Conservation (phyloP, 1,284 basidiomycete species). For the Papiliotrema fonsecae region DNA sequence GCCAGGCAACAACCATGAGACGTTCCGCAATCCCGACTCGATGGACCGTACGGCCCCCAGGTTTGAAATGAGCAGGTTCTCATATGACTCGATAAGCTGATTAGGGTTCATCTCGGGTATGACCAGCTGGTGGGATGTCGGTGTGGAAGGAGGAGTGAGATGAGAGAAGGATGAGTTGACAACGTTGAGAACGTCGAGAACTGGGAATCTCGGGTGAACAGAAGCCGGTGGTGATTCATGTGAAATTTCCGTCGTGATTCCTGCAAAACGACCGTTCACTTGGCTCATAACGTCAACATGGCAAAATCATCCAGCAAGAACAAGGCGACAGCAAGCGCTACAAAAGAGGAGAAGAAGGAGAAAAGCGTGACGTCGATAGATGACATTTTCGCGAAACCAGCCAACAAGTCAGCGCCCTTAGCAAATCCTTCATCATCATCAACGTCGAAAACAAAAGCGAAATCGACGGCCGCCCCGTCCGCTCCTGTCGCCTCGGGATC, state of each 20-base stretch:
- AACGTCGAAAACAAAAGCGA: constrained; percentile 7
- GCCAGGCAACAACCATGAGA: constrained; percentile 92
- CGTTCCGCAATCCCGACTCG: constrained; percentile 78
- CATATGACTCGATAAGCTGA: constrained; percentile 55
- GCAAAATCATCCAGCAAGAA: neutral
- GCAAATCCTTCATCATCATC: constrained; percentile 4
- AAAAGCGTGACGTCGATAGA: constrained; percentile 24
- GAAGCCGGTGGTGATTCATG: too few relatives aligned
- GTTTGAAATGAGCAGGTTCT: constrained; percentile 74
- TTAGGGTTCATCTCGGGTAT: neutral
- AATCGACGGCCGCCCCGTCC: neutral
- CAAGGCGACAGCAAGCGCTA: neutral
- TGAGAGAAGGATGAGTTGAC: too few relatives aligned
- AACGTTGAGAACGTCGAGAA: too few relatives aligned
- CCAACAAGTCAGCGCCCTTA: constrained; percentile 13
- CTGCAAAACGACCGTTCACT: too few relatives aligned
- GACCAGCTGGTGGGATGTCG: neutral
- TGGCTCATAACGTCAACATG: too few relatives aligned
- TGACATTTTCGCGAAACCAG: constrained; percentile 37
- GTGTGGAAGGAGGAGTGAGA: neutral
- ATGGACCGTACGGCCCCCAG: constrained; percentile 77
- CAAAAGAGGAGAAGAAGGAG: neutral
- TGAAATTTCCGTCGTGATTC: too few relatives aligned
- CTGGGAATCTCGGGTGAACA: too few relatives aligned
- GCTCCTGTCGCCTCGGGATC: neutral